Percentiles rank a stretch among this genome's conserved stretches.
phyloP scores from a whole-genome alignment of 1,284 basidiomycete genomes.

The Xerocomus alliaceus region DNA sequence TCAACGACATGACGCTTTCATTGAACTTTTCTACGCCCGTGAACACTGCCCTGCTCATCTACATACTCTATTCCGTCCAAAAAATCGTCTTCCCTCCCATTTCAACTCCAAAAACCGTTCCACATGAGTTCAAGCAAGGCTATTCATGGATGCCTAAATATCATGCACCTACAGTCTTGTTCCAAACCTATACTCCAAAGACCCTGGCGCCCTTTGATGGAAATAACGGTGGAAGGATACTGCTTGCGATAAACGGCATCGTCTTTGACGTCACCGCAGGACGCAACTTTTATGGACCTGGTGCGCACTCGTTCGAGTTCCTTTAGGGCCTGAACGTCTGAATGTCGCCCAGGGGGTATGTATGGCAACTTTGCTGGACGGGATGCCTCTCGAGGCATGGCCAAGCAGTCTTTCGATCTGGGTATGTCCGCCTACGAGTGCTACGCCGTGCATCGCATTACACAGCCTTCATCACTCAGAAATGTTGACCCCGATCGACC shows the following conservation, averaged over 20 bases:
- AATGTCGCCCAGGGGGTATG: constrained; percentile 69
- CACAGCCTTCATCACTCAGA: constrained; percentile 54
- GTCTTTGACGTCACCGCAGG: constrained; percentile 94
- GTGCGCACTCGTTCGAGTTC: constrained; percentile 53
- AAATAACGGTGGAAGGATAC: constrained; percentile 70
- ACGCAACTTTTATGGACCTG: constrained; percentile 90
- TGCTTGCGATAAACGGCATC: constrained; percentile 85
- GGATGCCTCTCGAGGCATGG: constrained; percentile 95
- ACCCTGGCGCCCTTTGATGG: constrained; percentile 77
- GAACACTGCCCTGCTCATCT: constrained; percentile 77
- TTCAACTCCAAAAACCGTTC: constrained; percentile 54
- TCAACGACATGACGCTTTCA: constrained; percentile 30
- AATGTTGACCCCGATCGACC: constrained; percentile 87
- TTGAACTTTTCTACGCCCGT: constrained; percentile 69
- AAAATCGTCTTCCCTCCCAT: constrained; percentile 73
- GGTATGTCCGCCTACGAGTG: constrained; percentile 58
- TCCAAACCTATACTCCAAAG: constrained; percentile 77
- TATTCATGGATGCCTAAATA: constrained; percentile 88
- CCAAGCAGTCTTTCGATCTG: constrained; percentile 92
- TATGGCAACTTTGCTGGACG: constrained; percentile 97
- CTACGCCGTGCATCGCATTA: constrained; percentile 1
- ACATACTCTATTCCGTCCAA: constrained; percentile 80
- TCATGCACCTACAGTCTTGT: constrained; percentile 79
- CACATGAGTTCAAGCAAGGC: constrained; percentile 74
- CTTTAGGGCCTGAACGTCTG: neutral